Evolutionary conservation across 2,329 filamentous ascomycete genomes (phyloP).

Genomic region (Cordyceps fumosorosea): DNA sequence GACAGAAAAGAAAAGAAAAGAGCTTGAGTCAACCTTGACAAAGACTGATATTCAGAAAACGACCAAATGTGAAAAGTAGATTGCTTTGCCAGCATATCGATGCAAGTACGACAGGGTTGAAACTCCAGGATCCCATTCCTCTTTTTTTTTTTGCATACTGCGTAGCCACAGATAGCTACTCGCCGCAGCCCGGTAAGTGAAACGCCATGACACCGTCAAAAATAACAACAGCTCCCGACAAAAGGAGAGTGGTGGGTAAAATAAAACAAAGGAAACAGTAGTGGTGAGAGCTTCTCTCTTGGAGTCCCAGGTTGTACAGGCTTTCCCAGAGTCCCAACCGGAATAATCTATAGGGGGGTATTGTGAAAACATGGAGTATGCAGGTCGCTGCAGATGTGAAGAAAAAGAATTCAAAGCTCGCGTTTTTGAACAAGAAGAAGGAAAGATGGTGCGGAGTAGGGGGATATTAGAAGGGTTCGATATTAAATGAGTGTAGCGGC

Average conservation of each 20-base stretch:
- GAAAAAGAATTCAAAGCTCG: slow-evolving; percentile 6
- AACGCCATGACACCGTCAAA: slow-evolving; percentile 3
- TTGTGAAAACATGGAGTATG: slow-evolving; percentile 4
- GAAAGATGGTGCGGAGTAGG: slow-evolving; percentile 4
- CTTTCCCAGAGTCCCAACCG: background rate
- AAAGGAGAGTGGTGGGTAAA: slow-evolving; percentile 5
- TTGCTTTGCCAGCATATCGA: background rate
- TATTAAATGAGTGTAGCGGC: slow-evolving; percentile 12
- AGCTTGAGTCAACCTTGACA: background rate
- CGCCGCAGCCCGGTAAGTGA: background rate
- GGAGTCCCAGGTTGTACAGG: background rate
- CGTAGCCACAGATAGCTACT: background rate
- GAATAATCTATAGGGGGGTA: slow-evolving; percentile 13
- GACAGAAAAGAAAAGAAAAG: background rate
- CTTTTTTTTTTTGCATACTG: background rate
- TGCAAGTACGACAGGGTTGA: background rate
- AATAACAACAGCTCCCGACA: background rate
- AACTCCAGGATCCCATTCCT: background rate
- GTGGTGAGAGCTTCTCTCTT: background rate
- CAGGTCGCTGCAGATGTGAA: slow-evolving; percentile 10
- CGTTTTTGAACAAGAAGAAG: background rate
- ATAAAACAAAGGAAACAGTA: slow-evolving; percentile 11
- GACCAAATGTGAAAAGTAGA: background rate
- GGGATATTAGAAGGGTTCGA: slow-evolving; percentile 9
- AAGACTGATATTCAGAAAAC: background rate